phyloP scores from a whole-genome alignment of 73 alveolate species.

The Tetrahymena borealis region DNA sequence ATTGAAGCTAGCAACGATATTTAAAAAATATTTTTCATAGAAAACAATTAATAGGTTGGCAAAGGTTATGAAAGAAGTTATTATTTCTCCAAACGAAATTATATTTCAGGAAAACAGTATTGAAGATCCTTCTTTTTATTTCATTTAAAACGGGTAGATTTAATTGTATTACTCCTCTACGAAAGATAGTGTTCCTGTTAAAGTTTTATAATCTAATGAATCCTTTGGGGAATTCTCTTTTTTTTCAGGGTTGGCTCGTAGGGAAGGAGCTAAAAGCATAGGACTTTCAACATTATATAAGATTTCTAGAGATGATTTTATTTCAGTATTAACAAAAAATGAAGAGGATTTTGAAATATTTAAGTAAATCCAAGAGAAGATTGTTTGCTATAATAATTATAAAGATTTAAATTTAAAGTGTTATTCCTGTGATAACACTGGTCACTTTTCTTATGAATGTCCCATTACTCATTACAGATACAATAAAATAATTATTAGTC shows the following conservation, averaged over 20 bases:
- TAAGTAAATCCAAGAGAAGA: not conserved
- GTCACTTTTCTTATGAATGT: not conserved
- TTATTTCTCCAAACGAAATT: not conserved
- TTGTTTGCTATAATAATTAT: not conserved
- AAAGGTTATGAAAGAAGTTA: not conserved
- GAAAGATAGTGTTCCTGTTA: not conserved
- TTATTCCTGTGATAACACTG: not conserved
- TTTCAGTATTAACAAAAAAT: not conserved
- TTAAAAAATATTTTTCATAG: not conserved
- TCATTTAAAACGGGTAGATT: not conserved
- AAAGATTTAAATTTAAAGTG: not conserved
- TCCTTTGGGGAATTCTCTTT: not conserved
- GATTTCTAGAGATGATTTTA: not conserved
- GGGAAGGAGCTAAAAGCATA: not conserved
- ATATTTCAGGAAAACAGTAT: not conserved
- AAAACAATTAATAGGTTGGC: not conserved
- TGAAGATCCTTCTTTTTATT: not conserved
- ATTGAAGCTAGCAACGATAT: not conserved
- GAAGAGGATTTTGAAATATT: not conserved
- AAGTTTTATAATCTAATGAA: not conserved
- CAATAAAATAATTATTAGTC: not conserved
- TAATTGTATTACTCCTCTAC: not conserved
- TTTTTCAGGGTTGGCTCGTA: not conserved
- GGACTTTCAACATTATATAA: not conserved
- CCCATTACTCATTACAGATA: not conserved